Evolutionary conservation across 2,329 filamentous ascomycete genomes (phyloP), one percentile per base, ranked within the genome.

Genomic region (Colletotrichum magnum): DNA sequence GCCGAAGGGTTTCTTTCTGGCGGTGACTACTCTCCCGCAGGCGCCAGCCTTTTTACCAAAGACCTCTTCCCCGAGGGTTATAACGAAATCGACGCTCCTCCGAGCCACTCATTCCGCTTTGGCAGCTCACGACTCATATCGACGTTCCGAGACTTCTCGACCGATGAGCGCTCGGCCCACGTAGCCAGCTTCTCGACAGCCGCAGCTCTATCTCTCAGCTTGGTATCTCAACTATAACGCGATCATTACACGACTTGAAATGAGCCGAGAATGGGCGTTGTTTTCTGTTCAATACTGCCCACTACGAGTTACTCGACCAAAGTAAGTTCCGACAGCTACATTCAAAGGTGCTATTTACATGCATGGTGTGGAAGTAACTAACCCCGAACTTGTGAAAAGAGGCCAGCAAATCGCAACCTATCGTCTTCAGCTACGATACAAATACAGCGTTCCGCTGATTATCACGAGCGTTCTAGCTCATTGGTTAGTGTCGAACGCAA

Each of bases 1-100:
- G 51, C 68, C 13, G 68, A 73, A 24, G 62, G 53, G 5, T 70
- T 70, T 24, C 9, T 67, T 15, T 18, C 32, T 12, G 60, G 16
- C 15, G 16, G 16, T 39, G 28, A 57, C 15, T 64, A 16, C 41
- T 66, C 21, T 10, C 39, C 21, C 18, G 68, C 50, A 15, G 68
- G 57, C n/a, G 50, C 58, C 48, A 59, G n/a, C 4, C 36, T 26
- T 16, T n/a, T 15, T 24, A 64, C 52, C n/a, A 48, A 13, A 15
- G 26, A 4, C 3, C 32, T 36, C 9, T 6, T 10, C 32, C 32
- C 32, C 28, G 5, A 9, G 28, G 28, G 28, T 9, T 32, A 2
- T 32, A 4, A 32, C 1, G 3, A 9, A 32, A 32, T 1, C 1
- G 5, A 32, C 7, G 3, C 28, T 32, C 28, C 28, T 32, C 18